Evolutionary conservation across 1,284 basidiomycete species (phyloP).

Genomic region (Cutaneotrichosporon dermatis): DNA sequence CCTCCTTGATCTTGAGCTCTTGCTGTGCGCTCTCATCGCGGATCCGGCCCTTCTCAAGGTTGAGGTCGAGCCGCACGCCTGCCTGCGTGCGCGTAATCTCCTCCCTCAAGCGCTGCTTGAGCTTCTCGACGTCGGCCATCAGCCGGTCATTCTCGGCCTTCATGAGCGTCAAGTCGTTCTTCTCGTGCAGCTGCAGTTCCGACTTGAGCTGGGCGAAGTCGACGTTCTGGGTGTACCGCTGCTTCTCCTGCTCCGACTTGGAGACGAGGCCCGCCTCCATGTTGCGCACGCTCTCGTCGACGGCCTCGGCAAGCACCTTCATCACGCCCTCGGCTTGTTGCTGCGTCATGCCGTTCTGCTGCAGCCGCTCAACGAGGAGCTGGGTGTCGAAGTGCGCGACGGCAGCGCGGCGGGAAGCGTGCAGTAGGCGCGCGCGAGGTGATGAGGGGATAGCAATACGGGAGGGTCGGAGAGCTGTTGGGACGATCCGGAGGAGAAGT

Average conservation of each 20-base stretch:
- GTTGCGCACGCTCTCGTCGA: constrained; percentile 87
- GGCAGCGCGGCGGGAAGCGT: constrained; percentile 9
- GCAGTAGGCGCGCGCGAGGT: constrained; percentile 8
- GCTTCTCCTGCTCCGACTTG: constrained; percentile 91
- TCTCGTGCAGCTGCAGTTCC: constrained; percentile 92
- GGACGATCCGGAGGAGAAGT: too few relatives aligned
- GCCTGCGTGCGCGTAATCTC: constrained; percentile 89
- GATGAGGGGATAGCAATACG: too few relatives aligned
- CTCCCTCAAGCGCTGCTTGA: constrained; percentile 92
- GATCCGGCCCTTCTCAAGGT: constrained; percentile 92
- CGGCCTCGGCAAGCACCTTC: constrained; percentile 88
- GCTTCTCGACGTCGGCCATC: constrained; percentile 85
- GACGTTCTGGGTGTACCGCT: constrained; percentile 92
- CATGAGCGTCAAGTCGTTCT: constrained; percentile 93
- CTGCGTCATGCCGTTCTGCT: constrained; percentile 78
- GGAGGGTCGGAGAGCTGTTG: too few relatives aligned
- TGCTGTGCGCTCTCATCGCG: constrained; percentile 88
- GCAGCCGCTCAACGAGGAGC: constrained; percentile 81
- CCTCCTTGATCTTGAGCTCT: constrained; percentile 96
- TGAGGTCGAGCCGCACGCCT: constrained; percentile 89
- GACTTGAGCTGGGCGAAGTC: constrained; percentile 97
- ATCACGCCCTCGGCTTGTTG: constrained; percentile 91
- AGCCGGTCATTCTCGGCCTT: constrained; percentile 93
- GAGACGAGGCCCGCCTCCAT: constrained; percentile 93
- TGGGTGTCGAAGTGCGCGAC: constrained; percentile 81